Percentiles rank a stretch among this genome's conserved stretches.
Conservation (phyloP, 768 basidiomycete species). For the Suillus sp. region DNA sequence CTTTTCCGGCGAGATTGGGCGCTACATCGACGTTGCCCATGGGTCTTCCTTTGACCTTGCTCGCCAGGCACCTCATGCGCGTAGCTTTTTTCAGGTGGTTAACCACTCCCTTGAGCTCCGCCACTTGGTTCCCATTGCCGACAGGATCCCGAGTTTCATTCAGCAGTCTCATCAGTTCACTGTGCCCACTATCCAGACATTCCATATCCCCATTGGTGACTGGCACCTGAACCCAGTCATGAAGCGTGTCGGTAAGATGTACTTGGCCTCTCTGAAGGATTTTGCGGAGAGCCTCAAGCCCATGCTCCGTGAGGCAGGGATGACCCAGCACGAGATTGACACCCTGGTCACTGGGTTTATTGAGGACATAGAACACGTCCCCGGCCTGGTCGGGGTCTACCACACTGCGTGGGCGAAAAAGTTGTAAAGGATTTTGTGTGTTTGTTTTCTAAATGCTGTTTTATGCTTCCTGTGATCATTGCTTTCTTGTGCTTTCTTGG, state of each 20-base stretch:
- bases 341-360: constrained; percentile 43
- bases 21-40: constrained; percentile 43
- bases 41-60: constrained; percentile 27
- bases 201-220: constrained; percentile 57
- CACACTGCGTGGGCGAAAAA: constrained; percentile 51
- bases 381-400: constrained; percentile 51
- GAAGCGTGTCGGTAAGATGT: constrained; percentile 43
- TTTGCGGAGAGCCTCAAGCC: constrained; percentile 53
- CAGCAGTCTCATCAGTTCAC: constrained; percentile 41
- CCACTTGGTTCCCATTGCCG: constrained; percentile 42
- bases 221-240: constrained; percentile 42
- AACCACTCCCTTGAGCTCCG: constrained; percentile 41
- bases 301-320: constrained; percentile 43
- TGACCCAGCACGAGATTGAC: constrained; percentile 39
- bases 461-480: background rate
- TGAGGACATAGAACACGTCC: constrained; percentile 47
- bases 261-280: constrained; percentile 40
- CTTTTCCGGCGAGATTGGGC: constrained; percentile 62
- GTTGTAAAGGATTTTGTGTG: constrained; percentile 16
- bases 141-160: constrained; percentile 42
- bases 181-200: constrained; percentile 36
- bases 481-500: constrained; percentile 5
- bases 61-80: constrained; percentile 29
- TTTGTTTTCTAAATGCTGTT: background rate
- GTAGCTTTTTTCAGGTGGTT: constrained; percentile 40